A percentile compares a stretch with the other conserved stretches of the same genome.
phyloP scores from a whole-genome alignment of 2,329 filamentous ascomycete species.

The Sporothrix sp. region DNA sequence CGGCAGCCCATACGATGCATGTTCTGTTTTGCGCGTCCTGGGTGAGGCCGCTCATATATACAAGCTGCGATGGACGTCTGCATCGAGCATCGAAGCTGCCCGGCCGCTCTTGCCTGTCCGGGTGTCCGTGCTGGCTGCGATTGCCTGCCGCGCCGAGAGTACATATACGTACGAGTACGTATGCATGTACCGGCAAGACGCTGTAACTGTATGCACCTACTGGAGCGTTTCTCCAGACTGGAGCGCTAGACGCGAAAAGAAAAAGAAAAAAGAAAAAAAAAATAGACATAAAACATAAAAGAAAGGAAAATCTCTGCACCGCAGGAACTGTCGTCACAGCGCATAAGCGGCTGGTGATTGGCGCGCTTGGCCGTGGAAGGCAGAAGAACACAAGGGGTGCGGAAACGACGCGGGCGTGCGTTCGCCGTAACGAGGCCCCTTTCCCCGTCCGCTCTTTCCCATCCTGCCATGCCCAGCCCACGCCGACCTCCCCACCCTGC shows the following conservation, averaged over 20 bases:
- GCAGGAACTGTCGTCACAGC: not conserved
- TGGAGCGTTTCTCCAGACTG: not conserved
- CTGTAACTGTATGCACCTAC: not conserved
- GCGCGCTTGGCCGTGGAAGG: too few species aligned
- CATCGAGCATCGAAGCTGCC: too few species aligned
- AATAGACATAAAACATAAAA: not conserved
- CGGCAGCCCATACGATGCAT: not conserved
- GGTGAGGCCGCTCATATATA: not conserved
- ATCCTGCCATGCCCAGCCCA: not conserved
- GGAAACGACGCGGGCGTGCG: too few species aligned
- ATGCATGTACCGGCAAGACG: not conserved
- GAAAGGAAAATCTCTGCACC: not conserved
- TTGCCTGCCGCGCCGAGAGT: too few species aligned
- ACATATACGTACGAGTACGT: not conserved
- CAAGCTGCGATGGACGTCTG: not conserved
- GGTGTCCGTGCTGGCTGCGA: too few species aligned
- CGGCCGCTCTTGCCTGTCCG: too few species aligned
- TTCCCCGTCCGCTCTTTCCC: too few species aligned
- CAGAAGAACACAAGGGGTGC: too few species aligned
- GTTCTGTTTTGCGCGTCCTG: too few species aligned
- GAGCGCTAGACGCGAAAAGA: not conserved
- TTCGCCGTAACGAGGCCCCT: too few species aligned
- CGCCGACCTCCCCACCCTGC: conserved; percentile 4
- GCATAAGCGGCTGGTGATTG: conserved; percentile 5
- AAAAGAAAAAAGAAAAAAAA: too few species aligned